Base-by-base conservation (phyloP, 1,139 yeast species). In the Geotrichum phurueaensis region DNA sequence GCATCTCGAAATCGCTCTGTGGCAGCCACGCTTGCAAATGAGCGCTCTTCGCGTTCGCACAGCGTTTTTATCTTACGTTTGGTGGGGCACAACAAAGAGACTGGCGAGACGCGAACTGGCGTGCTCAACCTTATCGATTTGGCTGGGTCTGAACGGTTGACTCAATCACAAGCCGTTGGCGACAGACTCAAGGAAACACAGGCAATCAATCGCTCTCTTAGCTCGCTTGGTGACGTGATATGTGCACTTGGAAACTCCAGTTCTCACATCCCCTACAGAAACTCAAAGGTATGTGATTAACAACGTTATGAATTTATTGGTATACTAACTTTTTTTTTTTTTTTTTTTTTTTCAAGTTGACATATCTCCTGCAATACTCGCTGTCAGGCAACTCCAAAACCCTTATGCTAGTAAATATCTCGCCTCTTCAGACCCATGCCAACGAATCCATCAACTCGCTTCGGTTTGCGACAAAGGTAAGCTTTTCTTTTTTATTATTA, bases 181-280 rank as follows among this genome's bases (percentile, higher is more conserved):
- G 90, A 87, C 15, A 74, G 97, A 55, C 75, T 92, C 29, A 83
- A 83, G 66, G 99, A 94, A 73, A 91, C 98, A 0, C 96, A 88
- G 69, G 84, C 92, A 6, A 94, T 94, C 63, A 94, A 94, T 73
- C 89, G 86, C 72, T 90, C 97, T 13, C 78, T 94, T 57, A 89
- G 97, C 64, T 82, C 92, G 61, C 78, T 94, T 27, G 97, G 97
- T 0, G 97, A 91, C 73, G 99, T 94, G 1, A 91, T 94, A 9
- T 79, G 84, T 65, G 85, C 96, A 0, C 78, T 94, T 52, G 85
- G 85, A 60, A 59, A 25, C 39, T 51, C 53, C 3, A 67, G 43
- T 62, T 33, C 50, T 5, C 86, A 83, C 64, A 72, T 82, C n/a
- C 87, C 87, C 0, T 84, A 81, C 70, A 73, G 87, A 62, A 82